Evolutionary conservation across 2,329 filamentous ascomycete species (phyloP).

Genomic region (Ceratocystiopsis brevicomis): DNA sequence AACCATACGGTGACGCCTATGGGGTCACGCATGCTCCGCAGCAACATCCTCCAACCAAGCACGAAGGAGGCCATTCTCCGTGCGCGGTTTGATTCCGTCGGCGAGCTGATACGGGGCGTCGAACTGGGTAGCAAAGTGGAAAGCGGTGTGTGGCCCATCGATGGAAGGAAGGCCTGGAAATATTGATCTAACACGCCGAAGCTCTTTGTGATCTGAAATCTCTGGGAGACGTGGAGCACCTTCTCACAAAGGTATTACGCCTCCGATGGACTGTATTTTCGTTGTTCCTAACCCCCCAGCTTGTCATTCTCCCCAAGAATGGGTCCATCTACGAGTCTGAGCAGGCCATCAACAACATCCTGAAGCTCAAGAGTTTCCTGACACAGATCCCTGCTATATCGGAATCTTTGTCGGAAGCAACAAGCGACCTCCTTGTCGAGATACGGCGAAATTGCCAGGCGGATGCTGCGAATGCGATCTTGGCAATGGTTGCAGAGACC

Average conservation of each 20-base stretch:
- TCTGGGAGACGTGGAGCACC: constrained; percentile 62
- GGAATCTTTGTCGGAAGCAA: constrained; percentile 46
- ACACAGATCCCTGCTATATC: constrained; percentile 46
- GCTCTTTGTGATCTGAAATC: constrained; percentile 27
- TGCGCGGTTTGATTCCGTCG: constrained; percentile 61
- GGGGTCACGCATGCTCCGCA: constrained; percentile 66
- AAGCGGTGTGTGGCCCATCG: too few relatives aligned
- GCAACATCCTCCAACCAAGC: constrained; percentile 75
- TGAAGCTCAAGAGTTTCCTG: constrained; percentile 71
- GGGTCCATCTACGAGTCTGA: constrained; percentile 50
- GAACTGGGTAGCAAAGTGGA: too few relatives aligned
- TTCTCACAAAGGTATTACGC: constrained; percentile 50
- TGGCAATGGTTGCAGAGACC: constrained; percentile 43
- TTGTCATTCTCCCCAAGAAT: constrained; percentile 55
- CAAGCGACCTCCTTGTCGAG: constrained; percentile 43
- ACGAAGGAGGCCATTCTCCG: constrained; percentile 48
- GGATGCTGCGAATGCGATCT: constrained; percentile 38
- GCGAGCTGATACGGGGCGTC: constrained; percentile 40
- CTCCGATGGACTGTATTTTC: too few relatives aligned
- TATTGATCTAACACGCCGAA: too few relatives aligned
- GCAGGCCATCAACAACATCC: constrained; percentile 67
- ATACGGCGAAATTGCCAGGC: constrained; percentile 53
- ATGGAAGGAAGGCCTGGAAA: too few relatives aligned
- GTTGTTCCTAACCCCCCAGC: constrained; percentile 22
- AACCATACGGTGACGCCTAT: constrained; percentile 78